phyloP scores from a whole-genome alignment of 2,329 filamentous ascomycete genomes.

The Aspergillus quadrilineatus region DNA sequence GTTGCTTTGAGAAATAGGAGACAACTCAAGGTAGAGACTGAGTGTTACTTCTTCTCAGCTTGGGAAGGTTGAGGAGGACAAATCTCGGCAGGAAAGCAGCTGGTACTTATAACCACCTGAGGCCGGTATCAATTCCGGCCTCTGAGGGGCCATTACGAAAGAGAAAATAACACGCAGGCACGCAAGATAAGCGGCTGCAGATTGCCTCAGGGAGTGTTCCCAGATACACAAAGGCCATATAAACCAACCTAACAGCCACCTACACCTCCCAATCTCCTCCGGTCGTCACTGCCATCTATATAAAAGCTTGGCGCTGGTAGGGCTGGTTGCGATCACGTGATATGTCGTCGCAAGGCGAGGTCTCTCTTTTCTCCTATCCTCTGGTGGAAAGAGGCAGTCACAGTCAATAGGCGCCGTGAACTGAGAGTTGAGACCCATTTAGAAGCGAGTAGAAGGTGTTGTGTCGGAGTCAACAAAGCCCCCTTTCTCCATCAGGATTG shows the following conservation, averaged over 20 bases:
- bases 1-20: constrained; percentile 11
- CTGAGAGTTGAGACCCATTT: not conserved
- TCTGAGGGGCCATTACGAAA: constrained; percentile 42
- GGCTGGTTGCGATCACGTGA: constrained; percentile 31
- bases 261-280: not conserved
- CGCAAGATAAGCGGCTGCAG: not conserved
- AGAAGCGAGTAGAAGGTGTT: not conserved
- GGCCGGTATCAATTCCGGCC: constrained; percentile 50
- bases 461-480: not conserved
- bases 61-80: constrained; percentile 20
- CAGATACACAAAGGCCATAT: not conserved
- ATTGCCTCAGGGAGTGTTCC: not conserved
- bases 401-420: not conserved
- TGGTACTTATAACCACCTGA: constrained; percentile 45
- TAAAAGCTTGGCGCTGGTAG: constrained; percentile 25
- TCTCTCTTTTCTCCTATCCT: constrained; percentile 12
- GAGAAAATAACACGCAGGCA: constrained; percentile 27
- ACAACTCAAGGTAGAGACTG: not conserved
- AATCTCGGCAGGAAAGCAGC: constrained; percentile 31
- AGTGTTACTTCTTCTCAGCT: constrained; percentile 12
- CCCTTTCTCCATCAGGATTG: constrained; percentile 10
- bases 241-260: not conserved
- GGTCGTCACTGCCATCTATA: constrained; percentile 22
- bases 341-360: constrained; percentile 22
- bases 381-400: not conserved